Evolutionary conservation across 2,329 filamentous ascomycete species (phyloP), one percentile per base, ranked within the genome.

Genomic region (Alternaria dauci): DNA sequence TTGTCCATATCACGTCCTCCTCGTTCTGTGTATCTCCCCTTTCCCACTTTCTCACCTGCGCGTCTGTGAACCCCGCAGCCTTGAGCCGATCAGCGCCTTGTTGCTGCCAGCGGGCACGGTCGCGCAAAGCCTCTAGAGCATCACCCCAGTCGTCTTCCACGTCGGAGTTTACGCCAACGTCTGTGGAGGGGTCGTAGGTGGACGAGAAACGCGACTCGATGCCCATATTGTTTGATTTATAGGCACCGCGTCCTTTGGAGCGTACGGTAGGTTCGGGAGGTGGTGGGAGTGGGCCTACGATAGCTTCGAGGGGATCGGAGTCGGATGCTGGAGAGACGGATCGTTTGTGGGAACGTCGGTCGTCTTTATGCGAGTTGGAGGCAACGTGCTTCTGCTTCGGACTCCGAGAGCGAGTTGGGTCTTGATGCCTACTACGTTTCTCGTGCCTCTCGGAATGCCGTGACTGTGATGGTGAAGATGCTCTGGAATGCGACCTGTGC

Each of bases 131-230:
- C 78, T 96, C 93, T 1, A 95, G 82, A 1, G 91, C 88, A 69
- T 92, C 87, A 44, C 92, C 91, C 93, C 93, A 97, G 61, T 92
- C 88, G 62, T 89, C 88, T 28, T 83, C 84, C 3, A 79, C 81
- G 1, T 82, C 81, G 2, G 81, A 76, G 62, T 77, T 65, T 43
- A 82, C 79, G 39, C 83, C 80, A 4, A 90, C 78, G 68, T 91
- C 87, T n/a, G 81, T 75, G 7, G 80, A 74, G 1, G 88, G 87
- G 62, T 89, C 82, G 69, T 89, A 89, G 18, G 78, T 85, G 1
- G 87, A 81, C 1, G 90, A 89, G 76, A 97, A 98, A 53, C 91
- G 91, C 25, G 86, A 83, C 72, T 97, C 93, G 66, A 97, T 96
- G 9, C 86, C 88, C 26, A 88, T 68, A 3, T 65, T 64, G 18